phyloP scores from a whole-genome alignment of 768 basidiomycete species.

The Suillus occidentalis region DNA sequence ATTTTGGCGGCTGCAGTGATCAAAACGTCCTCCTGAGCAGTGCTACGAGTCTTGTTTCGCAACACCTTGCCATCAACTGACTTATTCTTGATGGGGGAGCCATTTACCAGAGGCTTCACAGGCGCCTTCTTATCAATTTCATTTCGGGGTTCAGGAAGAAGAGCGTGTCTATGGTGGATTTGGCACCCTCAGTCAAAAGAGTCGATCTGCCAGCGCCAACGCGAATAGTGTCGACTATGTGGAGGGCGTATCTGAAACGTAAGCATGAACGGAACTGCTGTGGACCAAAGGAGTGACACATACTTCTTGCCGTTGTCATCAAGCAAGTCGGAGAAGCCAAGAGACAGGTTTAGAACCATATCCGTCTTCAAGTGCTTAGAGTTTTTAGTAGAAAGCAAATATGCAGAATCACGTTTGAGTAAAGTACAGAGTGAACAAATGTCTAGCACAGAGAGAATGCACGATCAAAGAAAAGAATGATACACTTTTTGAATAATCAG shows the following conservation, averaged over 20 bases:
- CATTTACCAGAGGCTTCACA: slow-evolving; percentile 55
- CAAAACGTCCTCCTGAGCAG: slow-evolving; percentile 84
- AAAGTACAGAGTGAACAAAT: too few species aligned
- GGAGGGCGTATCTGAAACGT: slow-evolving; percentile 72
- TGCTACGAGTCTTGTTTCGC: slow-evolving; percentile 86
- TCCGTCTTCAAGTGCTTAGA: slow-evolving; percentile 63
- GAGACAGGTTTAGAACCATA: slow-evolving; percentile 83
- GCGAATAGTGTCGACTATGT: slow-evolving; percentile 86
- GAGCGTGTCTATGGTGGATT: slow-evolving; percentile 81
- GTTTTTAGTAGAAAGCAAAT: slow-evolving; percentile 83
- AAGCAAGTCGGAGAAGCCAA: slow-evolving; percentile 83
- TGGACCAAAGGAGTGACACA: slow-evolving; percentile 18
- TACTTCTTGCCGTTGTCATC: slow-evolving; percentile 81
- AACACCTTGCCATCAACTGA: slow-evolving; percentile 83
- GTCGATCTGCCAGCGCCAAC: slow-evolving; percentile 64
- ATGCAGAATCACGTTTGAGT: slow-evolving; percentile 85
- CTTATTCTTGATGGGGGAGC: slow-evolving; percentile 68
- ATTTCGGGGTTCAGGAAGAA: slow-evolving; percentile 74
- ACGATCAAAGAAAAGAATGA: too few species aligned
- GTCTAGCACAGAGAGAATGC: too few species aligned
- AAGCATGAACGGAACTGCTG: slow-evolving; percentile 1
- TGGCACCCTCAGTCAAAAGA: slow-evolving; percentile 82
- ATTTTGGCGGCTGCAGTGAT: slow-evolving; percentile 76
- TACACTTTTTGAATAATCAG: too few species aligned
- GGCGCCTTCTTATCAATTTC: slow-evolving; percentile 57